Conservation (phyloP, 257 asterid genomes). For the Eustoma russellianum region DNA sequence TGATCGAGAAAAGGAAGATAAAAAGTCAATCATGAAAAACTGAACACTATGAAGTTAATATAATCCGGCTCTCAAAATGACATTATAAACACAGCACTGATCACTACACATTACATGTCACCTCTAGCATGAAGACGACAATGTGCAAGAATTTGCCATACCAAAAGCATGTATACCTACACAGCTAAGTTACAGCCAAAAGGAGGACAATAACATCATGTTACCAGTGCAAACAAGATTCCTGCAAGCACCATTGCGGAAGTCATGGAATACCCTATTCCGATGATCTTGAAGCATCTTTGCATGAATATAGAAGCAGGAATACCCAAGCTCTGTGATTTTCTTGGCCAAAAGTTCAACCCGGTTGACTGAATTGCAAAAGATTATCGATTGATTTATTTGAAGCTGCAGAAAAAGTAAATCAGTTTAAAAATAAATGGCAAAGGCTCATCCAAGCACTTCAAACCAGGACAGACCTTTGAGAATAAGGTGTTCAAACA, state of each 20-base stretch:
- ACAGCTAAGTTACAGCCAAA: neutral
- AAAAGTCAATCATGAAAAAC: too few relatives aligned
- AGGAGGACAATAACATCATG: slow-evolving; percentile 1
- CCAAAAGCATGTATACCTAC: neutral
- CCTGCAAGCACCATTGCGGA: slow-evolving; percentile 94
- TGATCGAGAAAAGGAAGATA: too few relatives aligned
- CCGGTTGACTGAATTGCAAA: slow-evolving; percentile 91
- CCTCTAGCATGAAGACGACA: too few relatives aligned
- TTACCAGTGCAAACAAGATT: slow-evolving; percentile 94
- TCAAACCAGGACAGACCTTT: slow-evolving; percentile 31
- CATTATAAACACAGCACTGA: too few relatives aligned
- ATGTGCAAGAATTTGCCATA: neutral
- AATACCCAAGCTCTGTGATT: slow-evolving; percentile 87
- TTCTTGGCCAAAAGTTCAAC: slow-evolving; percentile 93
- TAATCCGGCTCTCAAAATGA: too few relatives aligned
- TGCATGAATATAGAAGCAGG: slow-evolving; percentile 92
- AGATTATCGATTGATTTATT: slow-evolving; percentile 85
- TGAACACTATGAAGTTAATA: too few relatives aligned
- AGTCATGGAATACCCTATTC: slow-evolving; percentile 86
- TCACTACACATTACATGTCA: too few relatives aligned
- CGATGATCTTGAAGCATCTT: slow-evolving; percentile 97
- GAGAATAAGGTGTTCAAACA: slow-evolving; percentile 86
- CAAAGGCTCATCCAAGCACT: neutral
- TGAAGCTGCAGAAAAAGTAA: slow-evolving; percentile 57
- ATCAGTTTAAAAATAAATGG: slow-evolving; percentile 1